Conservation (phyloP, 2,329 filamentous ascomycete species). For the Talaromyces albobiverticillius region DNA sequence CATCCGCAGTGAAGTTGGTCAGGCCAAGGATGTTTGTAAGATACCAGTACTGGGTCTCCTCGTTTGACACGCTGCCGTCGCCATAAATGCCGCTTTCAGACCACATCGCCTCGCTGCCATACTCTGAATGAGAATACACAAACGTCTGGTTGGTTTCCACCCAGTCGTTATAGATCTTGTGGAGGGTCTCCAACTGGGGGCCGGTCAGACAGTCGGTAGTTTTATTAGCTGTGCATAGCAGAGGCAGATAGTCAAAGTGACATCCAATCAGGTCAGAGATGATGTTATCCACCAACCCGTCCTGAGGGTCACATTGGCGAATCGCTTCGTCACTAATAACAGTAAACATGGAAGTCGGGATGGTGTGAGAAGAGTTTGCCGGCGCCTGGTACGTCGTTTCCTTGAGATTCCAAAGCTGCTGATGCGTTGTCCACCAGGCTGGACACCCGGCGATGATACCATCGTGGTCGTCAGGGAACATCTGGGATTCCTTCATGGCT, state of each 20-base stretch:
- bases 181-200: conserved; percentile 43
- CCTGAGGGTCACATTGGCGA: too few relatives aligned
- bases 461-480: conserved; percentile 45
- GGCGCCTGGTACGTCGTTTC: conserved; percentile 50
- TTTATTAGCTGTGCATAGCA: conserved; percentile 32
- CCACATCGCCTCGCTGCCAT: conserved; percentile 33
- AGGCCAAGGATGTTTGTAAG: conserved; percentile 18
- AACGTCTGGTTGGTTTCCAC: conserved; percentile 5
- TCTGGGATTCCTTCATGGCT: conserved; percentile 42
- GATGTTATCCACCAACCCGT: conserved; percentile 52
- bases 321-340: conserved; percentile 45
- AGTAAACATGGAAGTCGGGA: conserved; percentile 40
- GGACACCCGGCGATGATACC: conserved; percentile 45
- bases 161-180: conserved; percentile 39
- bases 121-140: not conserved
- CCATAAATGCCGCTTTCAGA: too few relatives aligned
- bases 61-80: not conserved
- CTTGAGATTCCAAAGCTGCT: conserved; percentile 46
- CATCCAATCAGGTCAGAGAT: conserved; percentile 49
- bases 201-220: conserved; percentile 41
- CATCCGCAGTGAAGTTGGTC: not conserved
- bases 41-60: conserved; percentile 6
- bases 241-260: conserved; percentile 27
- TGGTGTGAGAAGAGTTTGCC: conserved; percentile 42
- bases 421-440: conserved; percentile 50